Conservation (phyloP, 192 early-diverging fungal genomes). For the Backusella mclennaniae region DNA sequence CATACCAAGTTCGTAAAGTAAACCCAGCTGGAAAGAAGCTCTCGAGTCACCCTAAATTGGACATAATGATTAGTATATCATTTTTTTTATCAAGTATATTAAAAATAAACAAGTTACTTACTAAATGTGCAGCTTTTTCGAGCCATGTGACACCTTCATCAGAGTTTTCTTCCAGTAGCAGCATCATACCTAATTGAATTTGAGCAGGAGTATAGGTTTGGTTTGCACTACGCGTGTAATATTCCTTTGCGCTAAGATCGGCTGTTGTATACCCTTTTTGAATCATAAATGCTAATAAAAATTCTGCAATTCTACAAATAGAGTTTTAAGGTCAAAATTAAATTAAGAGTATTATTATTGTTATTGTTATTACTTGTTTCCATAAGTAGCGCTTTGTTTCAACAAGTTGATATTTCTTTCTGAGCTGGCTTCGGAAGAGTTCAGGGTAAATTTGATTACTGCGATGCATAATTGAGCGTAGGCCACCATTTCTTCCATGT, state of each 20-base stretch:
- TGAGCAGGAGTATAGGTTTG: conserved; percentile 33
- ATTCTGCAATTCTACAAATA: conserved; percentile 1
- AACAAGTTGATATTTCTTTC: conserved; percentile 22
- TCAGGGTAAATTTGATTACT: conserved; percentile 14
- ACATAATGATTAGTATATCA: neutral
- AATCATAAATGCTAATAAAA: conserved; percentile 6
- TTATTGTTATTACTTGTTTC: conserved; percentile 30
- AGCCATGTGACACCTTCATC: conserved; percentile 32
- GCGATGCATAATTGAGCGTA: conserved; percentile 32
- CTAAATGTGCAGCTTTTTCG: conserved; percentile 28
- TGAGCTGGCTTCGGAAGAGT: conserved; percentile 10
- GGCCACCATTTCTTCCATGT: neutral
- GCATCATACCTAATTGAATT: conserved; percentile 29
- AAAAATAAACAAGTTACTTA: conserved; percentile 7
- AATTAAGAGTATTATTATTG: neutral
- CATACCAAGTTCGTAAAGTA: conserved; percentile 29
- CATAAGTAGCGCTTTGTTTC: conserved; percentile 29
- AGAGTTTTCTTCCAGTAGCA: conserved; percentile 20
- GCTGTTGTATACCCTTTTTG: conserved; percentile 23
- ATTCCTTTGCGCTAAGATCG: conserved; percentile 16
- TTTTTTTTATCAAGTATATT: neutral
- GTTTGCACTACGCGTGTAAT: conserved; percentile 31
- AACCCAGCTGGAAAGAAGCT: conserved; percentile 33
- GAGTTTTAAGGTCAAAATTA: neutral
- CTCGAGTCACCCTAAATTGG: conserved; percentile 22